Conservation (phyloP, 169 alveolate species). For the Babesia sp. region DNA sequence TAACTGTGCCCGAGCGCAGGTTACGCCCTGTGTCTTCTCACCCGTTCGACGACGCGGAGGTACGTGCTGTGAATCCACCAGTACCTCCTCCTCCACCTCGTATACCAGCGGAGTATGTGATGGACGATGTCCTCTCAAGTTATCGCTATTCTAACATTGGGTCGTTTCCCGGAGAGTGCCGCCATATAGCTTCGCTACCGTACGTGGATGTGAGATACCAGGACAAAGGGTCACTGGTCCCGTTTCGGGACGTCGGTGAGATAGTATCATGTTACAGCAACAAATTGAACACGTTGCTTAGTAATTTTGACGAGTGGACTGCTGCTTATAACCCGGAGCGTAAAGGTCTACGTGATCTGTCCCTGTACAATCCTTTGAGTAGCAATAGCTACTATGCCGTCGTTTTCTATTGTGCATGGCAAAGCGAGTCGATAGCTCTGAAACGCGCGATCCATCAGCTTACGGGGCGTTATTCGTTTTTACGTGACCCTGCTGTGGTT, state of each 20-base stretch:
- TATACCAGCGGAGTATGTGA: conserved; percentile 41
- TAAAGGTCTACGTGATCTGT: conserved; percentile 22
- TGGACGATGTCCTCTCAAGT: conserved; percentile 42
- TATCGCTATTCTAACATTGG: conserved; percentile 30
- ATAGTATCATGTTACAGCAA: conserved; percentile 53
- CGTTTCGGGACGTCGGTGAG: conserved; percentile 47
- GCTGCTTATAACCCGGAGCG: conserved; percentile 37
- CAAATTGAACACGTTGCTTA: conserved; percentile 34
- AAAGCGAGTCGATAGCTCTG: conserved; percentile 61
- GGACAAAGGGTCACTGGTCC: conserved; percentile 56
- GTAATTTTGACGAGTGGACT: conserved; percentile 58
- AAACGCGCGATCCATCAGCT: conserved; percentile 52
- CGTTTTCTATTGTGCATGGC: conserved; percentile 67
- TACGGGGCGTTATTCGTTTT: conserved; percentile 29
- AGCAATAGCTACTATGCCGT: conserved; percentile 59
- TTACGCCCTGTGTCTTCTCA: background rate
- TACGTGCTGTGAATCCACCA: conserved; percentile 47
- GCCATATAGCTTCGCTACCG: conserved; percentile 46
- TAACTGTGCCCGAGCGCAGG: background rate
- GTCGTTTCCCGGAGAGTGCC: background rate
- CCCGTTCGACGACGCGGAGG: conserved; percentile 42
- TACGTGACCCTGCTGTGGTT: conserved; percentile 58
- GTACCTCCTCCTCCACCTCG: conserved; percentile 35
- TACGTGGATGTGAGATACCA: conserved; percentile 56
- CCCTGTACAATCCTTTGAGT: conserved; percentile 47